Base-by-base conservation (phyloP, 306 rosid genomes). In the Fagus sylvatica region DNA sequence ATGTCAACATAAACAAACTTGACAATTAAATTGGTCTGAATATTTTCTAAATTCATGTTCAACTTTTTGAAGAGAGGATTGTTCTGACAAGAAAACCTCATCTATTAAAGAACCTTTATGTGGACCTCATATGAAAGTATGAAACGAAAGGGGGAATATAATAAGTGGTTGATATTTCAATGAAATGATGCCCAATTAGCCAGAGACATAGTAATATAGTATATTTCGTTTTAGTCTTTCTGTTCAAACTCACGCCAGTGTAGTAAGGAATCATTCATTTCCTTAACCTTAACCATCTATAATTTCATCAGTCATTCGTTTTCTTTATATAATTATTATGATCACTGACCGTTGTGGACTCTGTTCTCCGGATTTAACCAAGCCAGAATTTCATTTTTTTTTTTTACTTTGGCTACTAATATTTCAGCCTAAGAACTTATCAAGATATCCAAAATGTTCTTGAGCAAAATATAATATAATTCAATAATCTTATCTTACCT, bases 231-330 rank as follows among this genome's bases (percentile, higher is more conserved):
- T 60, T 55, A 64, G 46, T 76, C 51, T 42, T 53, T 75, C 85
- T 87, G 75, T 80, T 82, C 79, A 80, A 51, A 62, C 76, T 74
- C 89, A 82, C 80, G 90, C 90, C 73, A 11, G n/a, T 68, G 46
- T 19, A 79, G 28, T 22, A 10, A 6, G 32, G 51, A 53, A 54
- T 78, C 37, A 70, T 74, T 77, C 53, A 6, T 76, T 28, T 19
- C 41, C 17, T 57, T 22, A 22, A 22, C 41, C 17, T 57, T 15
- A 39, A 1, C 51, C 16, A 8, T 12, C 46, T 16, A n/a, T 32
- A 71, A 59, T 80, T 60, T 68, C 64, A 67, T 76, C 73, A 9
- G 73, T 59, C 48, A 36, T 7, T 2, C 67, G 37, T 49, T 71
- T 46, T 9, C 51, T 46, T 46, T 22, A 22, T 22, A 22, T 22